Conservation (phyloP, 495 filamentous ascomycete species). For the Neurospora sp. region DNA sequence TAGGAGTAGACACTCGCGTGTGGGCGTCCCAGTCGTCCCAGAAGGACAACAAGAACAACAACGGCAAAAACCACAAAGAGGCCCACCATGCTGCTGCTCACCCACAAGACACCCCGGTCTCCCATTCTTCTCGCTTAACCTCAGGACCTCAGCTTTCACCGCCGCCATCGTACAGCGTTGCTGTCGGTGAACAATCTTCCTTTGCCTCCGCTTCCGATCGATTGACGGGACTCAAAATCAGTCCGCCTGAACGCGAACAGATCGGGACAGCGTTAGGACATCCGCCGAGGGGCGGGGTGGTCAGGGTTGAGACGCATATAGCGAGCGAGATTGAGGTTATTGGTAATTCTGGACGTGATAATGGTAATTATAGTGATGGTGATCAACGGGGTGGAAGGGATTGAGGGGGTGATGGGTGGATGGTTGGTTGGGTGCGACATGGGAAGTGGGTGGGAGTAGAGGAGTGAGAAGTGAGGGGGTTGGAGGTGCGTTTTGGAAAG, state of each 20-base stretch:
- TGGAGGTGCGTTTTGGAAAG: neutral
- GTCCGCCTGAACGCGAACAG: neutral
- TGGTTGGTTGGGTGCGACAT: neutral
- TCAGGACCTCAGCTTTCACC: neutral
- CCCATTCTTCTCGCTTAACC: neutral
- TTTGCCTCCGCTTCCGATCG: constrained; percentile 1
- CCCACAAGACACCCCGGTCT: neutral
- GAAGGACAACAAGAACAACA: neutral
- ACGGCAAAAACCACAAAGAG: neutral
- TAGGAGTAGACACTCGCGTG: constrained; percentile 2
- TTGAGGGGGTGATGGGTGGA: constrained; percentile 1
- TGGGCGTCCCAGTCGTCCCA: neutral
- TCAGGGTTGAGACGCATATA: constrained; percentile 8
- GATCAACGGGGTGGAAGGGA: neutral
- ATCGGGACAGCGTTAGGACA: neutral
- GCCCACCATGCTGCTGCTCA: neutral
- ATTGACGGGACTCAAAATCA: neutral
- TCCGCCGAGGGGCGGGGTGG: neutral
- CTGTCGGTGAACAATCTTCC: neutral
- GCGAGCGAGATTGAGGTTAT: neutral
- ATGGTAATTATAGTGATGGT: neutral
- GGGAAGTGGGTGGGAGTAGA: neutral
- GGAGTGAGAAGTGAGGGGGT: neutral
- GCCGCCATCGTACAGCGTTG: neutral
- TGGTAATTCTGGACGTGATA: neutral